Base-by-base conservation (phyloP, 2,329 filamentous ascomycete species). In the Diplodia mutila region DNA sequence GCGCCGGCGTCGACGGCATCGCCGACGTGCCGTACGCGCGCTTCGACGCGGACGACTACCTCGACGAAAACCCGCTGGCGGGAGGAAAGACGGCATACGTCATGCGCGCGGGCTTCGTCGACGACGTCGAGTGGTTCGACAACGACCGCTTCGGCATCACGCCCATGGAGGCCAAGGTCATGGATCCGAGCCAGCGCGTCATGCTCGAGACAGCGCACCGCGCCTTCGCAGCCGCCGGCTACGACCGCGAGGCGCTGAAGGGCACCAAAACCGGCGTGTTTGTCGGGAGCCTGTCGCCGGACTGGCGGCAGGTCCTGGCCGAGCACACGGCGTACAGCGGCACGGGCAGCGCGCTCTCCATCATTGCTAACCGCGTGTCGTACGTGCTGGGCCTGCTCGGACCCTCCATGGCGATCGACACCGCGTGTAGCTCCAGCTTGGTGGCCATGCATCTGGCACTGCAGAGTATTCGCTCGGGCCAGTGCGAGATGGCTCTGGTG, bases 401-500 rank as follows among this genome's bases (percentile, higher is more conserved):
- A 3, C 75, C 76, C 2, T 73, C 71, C 25, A 69, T 74, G 12
- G 75, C 74, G 0, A 54, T 78, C 1, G 75, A 78, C 48, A 77
- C 76, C 7, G 76, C 75, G 2, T 78, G 76, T 48, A 76, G 75
- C 8, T 73, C 72, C 5, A 70, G 67, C 16, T 64, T 77, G 29
- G 71, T 73, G 2, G 74, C 73, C 0, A 27, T 77, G 4, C 73
- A 78, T 49, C 66, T 69, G 16, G 67, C 70, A 9, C 16, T 23
- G 8, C 46, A 52, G 46, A 32, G 25, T 11, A 21, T 64, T 9
- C 46, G 29, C 14, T 3, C 18, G 11, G 61, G 61, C 46, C 23
- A 52, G 16, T 55, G 53, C 29, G n/a, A 48, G 42, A 39, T 67
- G 9, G 69, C 67, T 25, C 29, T 70, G 12, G 70, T 68, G 14